Evolutionary conservation across 2,329 filamentous ascomycete species (phyloP), one percentile per base, ranked within the genome.

Genomic region (Trichoderma gracile): DNA sequence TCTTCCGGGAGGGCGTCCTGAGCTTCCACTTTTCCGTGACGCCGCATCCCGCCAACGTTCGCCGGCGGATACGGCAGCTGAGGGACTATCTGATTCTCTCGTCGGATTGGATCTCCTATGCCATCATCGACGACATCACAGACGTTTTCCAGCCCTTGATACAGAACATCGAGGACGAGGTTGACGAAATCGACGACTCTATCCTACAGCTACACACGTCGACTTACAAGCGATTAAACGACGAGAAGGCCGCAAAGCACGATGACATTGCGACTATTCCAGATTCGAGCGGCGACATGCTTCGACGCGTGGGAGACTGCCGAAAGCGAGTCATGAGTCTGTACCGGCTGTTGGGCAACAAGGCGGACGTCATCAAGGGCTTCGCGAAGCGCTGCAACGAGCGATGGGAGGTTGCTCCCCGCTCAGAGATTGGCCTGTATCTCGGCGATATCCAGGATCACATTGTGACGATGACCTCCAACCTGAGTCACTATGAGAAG

Each of bases 301-400:
- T 99, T 66, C 87, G 93, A 46, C 88, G 92, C 15, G 93, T 98
- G 0, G 95, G 95, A 30, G 92, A 97, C 76, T 96, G 93, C 75
- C 87, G 95, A 70, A 98, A 98, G 82, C 94, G 94, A 75, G 95
- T 99, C 68, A 99, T 99, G 93, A 89, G 91, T 42, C 81, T 99
- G 53, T 98, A 97, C 75, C 86, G 95, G 57, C 81, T 99, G 50
- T 81, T 99, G 19, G 95, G 95, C 63, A 98, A 96, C 78, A 99
- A 99, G 79, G 95, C 95, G 56, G 95, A 99, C 76, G 95, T 99
- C 65, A 98, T 99, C 82, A 98, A 98, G 79, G 95, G 95, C 1
- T 99, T 99, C 73, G 95, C 95, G 5, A 99, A 99, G 79, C 86
- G 95, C 15, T 99, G 95, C 79, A 99, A 97, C 73, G 94, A 99